Percentiles rank a stretch among this genome's conserved stretches.
These are phyloP conservation scores for Didymella segeticola DNA, from an alignment of 2,329 filamentous ascomycete genomes.

Conservation along the genomic window DNA sequence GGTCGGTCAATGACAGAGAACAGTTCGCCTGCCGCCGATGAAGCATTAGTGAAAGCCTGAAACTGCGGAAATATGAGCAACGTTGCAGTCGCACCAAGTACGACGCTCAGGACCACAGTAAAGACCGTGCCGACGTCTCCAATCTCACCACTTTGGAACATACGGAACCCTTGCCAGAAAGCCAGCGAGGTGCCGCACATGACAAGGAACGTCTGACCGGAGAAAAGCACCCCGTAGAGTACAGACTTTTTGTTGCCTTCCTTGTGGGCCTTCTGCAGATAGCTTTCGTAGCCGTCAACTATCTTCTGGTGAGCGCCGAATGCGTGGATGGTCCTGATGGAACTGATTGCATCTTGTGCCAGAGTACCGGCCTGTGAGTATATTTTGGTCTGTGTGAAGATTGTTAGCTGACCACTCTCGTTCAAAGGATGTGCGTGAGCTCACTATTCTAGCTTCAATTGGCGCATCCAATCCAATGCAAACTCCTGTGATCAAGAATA, in stretches of 20 bases:
- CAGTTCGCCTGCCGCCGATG: conserved; percentile 21
- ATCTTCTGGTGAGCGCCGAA: conserved; percentile 90
- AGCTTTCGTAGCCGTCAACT: conserved; percentile 77
- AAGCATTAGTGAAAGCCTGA: conserved; percentile 63
- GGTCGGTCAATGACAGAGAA: conserved; percentile 70
- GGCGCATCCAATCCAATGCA: conserved; percentile 18
- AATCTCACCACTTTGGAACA: conserved; percentile 62
- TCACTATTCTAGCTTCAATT: conserved; percentile 22
- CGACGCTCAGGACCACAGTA: conserved; percentile 41
- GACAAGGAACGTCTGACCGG: conserved; percentile 13
- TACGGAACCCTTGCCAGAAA: conserved; percentile 55
- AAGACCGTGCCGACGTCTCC: conserved; percentile 61
- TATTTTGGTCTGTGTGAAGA: conserved; percentile 2
- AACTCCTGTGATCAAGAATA: conserved; percentile 21
- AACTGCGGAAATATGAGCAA: conserved; percentile 74
- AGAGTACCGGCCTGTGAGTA: conserved; percentile 11
- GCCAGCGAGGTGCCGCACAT: conserved; percentile 30
- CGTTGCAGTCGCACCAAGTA: conserved; percentile 50
- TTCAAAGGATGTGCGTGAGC: background rate
- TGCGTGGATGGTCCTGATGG: conserved; percentile 77
- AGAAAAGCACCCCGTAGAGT: conserved; percentile 9
- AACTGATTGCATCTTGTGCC: conserved; percentile 46
- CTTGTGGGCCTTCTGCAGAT: conserved; percentile 71
- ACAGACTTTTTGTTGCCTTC: conserved; percentile 18
- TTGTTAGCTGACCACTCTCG: background rate